Base-by-base conservation (phyloP, 768 basidiomycete species). In the Boletales sp. region DNA sequence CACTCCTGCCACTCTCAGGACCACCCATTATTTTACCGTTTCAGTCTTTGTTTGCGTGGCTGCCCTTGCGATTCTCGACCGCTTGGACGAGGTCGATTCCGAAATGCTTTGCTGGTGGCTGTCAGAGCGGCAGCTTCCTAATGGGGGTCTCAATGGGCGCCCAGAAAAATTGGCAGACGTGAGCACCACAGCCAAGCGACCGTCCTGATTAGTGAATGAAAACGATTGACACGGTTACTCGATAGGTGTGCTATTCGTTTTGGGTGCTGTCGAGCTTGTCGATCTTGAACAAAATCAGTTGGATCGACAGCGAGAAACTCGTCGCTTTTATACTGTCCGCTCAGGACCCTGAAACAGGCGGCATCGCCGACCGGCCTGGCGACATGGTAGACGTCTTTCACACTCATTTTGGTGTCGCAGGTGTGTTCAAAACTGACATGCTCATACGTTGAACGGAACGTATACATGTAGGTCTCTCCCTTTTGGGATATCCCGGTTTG, bases 321-420 rank as follows among this genome's bases (percentile, higher is more conserved):
- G 74, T 75, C 1, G 61, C 68, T 4, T 99, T 97, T 70, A 95
- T 99, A 49, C 76, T 97, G 8, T 87, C 86, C 14, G 86, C 94
- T 7, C 72, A 98, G 86, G 96, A 98, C 61, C 72, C 78, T 0
- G 94, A 98, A 56, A 80, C 74, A 6, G 96, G 96, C 4, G 96
- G 96, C 0, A 96, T 98, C 25, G 87, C 94, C 0, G 96, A 99
- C 67, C 73, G 96, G 39, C 90, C 92, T 1, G 94, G 90, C 0
- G 84, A 99, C 65, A 86, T 94, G 81, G 83, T 83, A 2, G 96
- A 99, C 60, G 94, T 99, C n/a, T 99, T 96, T 69, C 95, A 99
- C 61, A 98, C 95, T 0, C 68, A 77, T 11, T 99, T 99, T 57
- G 96, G 96, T 1, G 72, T 97, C 2, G 91, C 93, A 53, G 94